Percentiles rank a stretch among this genome's conserved stretches.
phyloP scores from a whole-genome alignment of 2,329 filamentous ascomycete species.

The Cladosporium halotolerans region DNA sequence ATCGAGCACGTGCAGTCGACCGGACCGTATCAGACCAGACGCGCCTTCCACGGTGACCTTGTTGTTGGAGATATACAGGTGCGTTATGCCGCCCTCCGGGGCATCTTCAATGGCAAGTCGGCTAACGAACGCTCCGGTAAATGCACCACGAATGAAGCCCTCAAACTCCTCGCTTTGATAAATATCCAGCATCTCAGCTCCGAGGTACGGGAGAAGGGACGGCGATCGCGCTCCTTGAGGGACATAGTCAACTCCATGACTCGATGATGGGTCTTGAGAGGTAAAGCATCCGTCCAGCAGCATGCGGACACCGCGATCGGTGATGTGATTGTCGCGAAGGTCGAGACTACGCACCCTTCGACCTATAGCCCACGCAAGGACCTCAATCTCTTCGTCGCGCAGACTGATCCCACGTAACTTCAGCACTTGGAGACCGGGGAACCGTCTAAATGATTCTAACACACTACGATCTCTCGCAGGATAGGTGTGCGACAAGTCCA shows the following conservation, averaged over 20 bases:
- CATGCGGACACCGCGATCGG: conserved; percentile 47
- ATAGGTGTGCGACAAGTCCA: conserved; percentile 49
- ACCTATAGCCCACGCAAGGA: conserved; percentile 48
- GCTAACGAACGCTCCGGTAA: conserved; percentile 46
- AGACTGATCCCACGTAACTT: conserved; percentile 51
- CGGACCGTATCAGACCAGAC: conserved; percentile 46
- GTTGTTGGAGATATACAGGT: conserved; percentile 54
- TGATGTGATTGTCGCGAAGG: conserved; percentile 51
- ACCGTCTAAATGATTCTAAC: conserved; percentile 39
- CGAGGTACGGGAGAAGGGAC: conserved; percentile 31
- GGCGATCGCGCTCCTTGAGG: conserved; percentile 17
- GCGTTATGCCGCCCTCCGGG: conserved; percentile 50
- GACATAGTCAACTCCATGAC: neutral
- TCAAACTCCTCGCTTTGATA: conserved; percentile 46
- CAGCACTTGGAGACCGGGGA: conserved; percentile 50
- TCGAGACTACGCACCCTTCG: conserved; percentile 51
- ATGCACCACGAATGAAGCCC: conserved; percentile 42
- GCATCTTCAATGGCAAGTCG: conserved; percentile 52
- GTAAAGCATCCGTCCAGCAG: conserved; percentile 48
- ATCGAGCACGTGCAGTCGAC: conserved; percentile 50
- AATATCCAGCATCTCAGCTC: conserved; percentile 33
- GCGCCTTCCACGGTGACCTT: conserved; percentile 50
- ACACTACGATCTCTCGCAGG: conserved; percentile 33
- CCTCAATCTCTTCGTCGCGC: conserved; percentile 47
- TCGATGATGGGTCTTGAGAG: neutral